Conservation (phyloP, 2,329 filamentous ascomycete species). For the Penicillium italicum region DNA sequence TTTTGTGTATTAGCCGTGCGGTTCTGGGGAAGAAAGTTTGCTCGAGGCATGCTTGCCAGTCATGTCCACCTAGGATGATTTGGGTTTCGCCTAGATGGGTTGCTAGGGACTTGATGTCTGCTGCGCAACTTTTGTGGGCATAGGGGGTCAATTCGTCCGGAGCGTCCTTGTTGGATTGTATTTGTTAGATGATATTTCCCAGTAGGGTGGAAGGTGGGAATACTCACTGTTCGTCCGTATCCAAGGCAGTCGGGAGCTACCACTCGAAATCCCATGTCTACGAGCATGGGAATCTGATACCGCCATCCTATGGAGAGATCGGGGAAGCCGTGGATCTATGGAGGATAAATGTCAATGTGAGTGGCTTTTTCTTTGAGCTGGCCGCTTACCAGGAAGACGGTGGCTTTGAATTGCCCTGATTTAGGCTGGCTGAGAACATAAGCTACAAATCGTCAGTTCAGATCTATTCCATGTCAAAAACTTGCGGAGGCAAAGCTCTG, state of each 20-base stretch:
- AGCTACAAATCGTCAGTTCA: constrained; percentile 28
- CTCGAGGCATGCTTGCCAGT: constrained; percentile 55
- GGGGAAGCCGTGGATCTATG: constrained; percentile 71
- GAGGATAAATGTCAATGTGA: not conserved
- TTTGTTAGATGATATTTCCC: constrained; percentile 29
- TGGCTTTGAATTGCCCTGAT: constrained; percentile 45
- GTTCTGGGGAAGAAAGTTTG: not conserved
- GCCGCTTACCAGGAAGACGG: constrained; percentile 52
- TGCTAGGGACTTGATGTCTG: constrained; percentile 72
- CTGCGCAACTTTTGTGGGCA: constrained; percentile 66
- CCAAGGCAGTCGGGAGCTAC: constrained; percentile 84
- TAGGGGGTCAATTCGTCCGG: constrained; percentile 63
- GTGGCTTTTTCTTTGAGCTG: not conserved
- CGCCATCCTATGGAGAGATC: constrained; percentile 84
- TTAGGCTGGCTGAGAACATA: constrained; percentile 53
- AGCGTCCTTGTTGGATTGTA: constrained; percentile 48
- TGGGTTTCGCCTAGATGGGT: constrained; percentile 51
- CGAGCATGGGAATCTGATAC: constrained; percentile 75
- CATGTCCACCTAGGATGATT: constrained; percentile 84
- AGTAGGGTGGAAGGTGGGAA: not conserved
- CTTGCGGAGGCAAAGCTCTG: not conserved
- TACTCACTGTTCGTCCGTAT: constrained; percentile 67
- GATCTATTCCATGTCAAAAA: too few species aligned
- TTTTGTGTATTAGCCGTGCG: not conserved
- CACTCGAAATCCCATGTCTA: constrained; percentile 69